These are phyloP conservation scores for Podospora conica DNA, from an alignment of 495 filamentous ascomycete species.

Conservation along the genomic window DNA sequence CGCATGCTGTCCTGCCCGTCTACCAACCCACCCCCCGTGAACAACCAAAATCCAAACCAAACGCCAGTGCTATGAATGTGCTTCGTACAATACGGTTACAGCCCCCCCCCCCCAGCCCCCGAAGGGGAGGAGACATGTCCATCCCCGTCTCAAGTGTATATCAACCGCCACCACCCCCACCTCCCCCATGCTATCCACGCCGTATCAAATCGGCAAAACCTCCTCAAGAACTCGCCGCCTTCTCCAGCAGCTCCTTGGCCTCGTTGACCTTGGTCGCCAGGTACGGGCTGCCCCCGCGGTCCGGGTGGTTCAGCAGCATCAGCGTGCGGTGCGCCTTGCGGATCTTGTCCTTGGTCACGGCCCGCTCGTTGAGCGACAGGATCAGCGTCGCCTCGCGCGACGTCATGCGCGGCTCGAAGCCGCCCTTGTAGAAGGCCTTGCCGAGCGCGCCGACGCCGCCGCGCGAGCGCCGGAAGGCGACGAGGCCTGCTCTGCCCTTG, in stretches of 20 bases:
- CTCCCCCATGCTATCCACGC: neutral
- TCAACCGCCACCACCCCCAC: neutral
- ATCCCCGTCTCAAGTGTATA: neutral
- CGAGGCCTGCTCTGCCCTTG: slow-evolving; percentile 83
- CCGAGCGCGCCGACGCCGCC: slow-evolving; percentile 73
- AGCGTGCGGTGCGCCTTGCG: slow-evolving; percentile 94
- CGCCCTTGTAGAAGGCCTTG: slow-evolving; percentile 92
- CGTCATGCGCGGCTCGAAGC: slow-evolving; percentile 93
- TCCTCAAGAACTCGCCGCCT: slow-evolving; percentile 35
- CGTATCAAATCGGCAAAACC: too few species aligned
- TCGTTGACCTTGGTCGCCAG: slow-evolving; percentile 96
- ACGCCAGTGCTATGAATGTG: slow-evolving; percentile 27
- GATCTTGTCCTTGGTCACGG: slow-evolving; percentile 81
- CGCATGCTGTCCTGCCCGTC: neutral
- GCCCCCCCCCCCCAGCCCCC: neutral
- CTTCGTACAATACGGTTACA: slow-evolving; percentile 13
- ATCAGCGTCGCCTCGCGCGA: slow-evolving; percentile 86
- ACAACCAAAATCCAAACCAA: slow-evolving; percentile 12
- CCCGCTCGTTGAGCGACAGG: slow-evolving; percentile 77
- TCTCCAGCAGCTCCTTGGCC: slow-evolving; percentile 94
- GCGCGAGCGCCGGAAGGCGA: slow-evolving; percentile 77
- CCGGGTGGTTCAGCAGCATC: slow-evolving; percentile 97
- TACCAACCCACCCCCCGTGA: neutral
- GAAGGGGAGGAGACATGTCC: neutral
- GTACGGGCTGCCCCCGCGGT: slow-evolving; percentile 94